phyloP scores from a whole-genome alignment of 2,329 filamentous ascomycete species.

The Magnaporthiopsis rhizophila region DNA sequence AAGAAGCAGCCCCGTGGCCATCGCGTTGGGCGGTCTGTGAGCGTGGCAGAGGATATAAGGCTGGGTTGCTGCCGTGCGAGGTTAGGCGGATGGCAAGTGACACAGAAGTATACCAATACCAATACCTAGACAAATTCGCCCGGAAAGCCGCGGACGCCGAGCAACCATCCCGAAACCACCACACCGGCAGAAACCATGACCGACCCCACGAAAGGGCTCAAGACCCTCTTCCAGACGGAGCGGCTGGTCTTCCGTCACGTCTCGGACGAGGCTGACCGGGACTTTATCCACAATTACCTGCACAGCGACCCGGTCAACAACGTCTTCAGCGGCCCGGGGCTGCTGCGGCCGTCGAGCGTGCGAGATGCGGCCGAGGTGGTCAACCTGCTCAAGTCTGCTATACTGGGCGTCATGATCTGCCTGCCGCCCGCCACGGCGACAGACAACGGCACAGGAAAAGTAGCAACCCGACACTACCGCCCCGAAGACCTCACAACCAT shows the following conservation, averaged over 20 bases:
- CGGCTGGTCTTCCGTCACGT: slow-evolving; percentile 29
- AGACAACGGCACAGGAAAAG: neutral
- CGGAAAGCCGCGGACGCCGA: neutral
- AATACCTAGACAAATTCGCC: neutral
- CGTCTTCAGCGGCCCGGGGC: slow-evolving; percentile 1
- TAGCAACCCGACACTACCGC: neutral
- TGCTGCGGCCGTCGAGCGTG: slow-evolving; percentile 13
- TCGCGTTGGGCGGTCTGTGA: no score
- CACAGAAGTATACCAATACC: no score
- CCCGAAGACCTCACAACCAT: slow-evolving; percentile 9
- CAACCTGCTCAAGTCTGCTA: slow-evolving; percentile 14
- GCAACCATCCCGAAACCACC: no score
- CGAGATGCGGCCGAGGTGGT: slow-evolving; percentile 16
- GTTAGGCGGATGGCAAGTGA: no score
- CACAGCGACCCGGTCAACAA: slow-evolving; percentile 21
- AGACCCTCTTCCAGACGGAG: slow-evolving; percentile 23
- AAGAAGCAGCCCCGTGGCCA: no score
- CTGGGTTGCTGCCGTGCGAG: no score
- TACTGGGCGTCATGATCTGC: slow-evolving; percentile 30
- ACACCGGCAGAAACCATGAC: neutral
- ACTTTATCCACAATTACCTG: slow-evolving; percentile 21
- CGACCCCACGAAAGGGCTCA: slow-evolving; percentile 1
- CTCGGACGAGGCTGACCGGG: slow-evolving; percentile 22
- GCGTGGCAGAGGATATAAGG: no score
- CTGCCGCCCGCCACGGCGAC: slow-evolving; percentile 15